Evolutionary conservation across 148 eudicot species (phyloP), one percentile per base, ranked within the genome.

Genomic region (Vaccinium myrtillus): DNA sequence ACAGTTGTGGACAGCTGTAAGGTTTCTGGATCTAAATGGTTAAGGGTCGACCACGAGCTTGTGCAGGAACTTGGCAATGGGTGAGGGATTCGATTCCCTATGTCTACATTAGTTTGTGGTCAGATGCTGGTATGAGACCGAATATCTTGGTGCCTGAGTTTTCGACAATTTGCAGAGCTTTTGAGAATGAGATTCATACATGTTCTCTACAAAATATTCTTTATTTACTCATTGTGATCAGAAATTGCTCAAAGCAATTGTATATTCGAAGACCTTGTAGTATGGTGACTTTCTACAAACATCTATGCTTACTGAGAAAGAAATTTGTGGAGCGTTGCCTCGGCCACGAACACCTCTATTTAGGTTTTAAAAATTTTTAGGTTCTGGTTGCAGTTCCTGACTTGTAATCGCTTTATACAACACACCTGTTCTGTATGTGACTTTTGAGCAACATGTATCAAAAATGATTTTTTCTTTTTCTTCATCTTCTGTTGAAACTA

Each of bases 211-310:
- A 59, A 32, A 36, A 19, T 61, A 43, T 48, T 65, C 23, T 1
- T 46, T 61, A 12, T 43, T 16, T 16, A n/a, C 63, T 50, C n/a
- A 30, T 51, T 58, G 56, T 27, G 48, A 70, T 69, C 25, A 65
- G 15, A 70, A 70, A 21, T 27, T 81, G 49, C 63, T 27, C 19
- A 82, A 32, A 4, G 77, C 61, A 16, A 77, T 70, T 82, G 78
- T 71, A 71, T 30, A 59, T 11, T 12, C 11, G n/a, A 9, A 21
- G 25, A 82, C 30, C 84, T 4, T 71, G 5, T 10, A 39, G 32
- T 36, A 32, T 58, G 51, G 82, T 30, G 27, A 39, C 48, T 78
- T 49, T 78, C 61, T 30, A 32, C 56, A 67, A 19, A 32, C 10
- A 75, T 46, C 4, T 21, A 75, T 56, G 81, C 81, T 79, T 56